Evolutionary conservation across 495 filamentous ascomycete genomes (phyloP).

Genomic region (Chaetomium cochliodes): DNA sequence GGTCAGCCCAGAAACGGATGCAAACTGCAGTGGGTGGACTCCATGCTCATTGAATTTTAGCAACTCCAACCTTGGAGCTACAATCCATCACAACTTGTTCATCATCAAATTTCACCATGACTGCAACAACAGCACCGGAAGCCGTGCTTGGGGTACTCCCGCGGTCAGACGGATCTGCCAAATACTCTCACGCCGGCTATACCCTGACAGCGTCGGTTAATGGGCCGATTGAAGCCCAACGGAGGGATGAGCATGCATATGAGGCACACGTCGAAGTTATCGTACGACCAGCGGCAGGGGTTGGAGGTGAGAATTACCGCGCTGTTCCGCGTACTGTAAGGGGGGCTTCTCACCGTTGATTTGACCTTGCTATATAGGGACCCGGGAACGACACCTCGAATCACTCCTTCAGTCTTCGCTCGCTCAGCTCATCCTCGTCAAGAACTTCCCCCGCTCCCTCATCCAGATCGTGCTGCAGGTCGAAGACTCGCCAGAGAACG

Average conservation of each 20-base stretch:
- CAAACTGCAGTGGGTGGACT: conserved; percentile 2
- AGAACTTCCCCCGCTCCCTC: conserved; percentile 65
- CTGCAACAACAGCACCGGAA: conserved; percentile 44
- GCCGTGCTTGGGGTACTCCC: conserved; percentile 58
- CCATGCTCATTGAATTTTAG: background rate
- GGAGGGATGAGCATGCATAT: conserved; percentile 83
- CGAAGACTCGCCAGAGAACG: conserved; percentile 55
- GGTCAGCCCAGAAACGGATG: conserved; percentile 23
- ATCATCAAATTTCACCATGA: conserved; percentile 39
- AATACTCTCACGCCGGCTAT: conserved; percentile 73
- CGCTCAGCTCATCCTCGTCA: conserved; percentile 64
- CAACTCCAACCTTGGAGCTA: background rate
- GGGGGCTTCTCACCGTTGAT: conserved; percentile 39
- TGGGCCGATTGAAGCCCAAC: conserved; percentile 86
- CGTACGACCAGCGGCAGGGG: conserved; percentile 78
- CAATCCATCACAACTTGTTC: conserved; percentile 7
- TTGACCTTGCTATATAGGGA: conserved; percentile 52
- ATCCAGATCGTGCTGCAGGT: conserved; percentile 69
- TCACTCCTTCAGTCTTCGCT: conserved; percentile 65
- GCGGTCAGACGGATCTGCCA: conserved; percentile 84
- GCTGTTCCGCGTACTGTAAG: conserved; percentile 33
- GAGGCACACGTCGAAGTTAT: conserved; percentile 88
- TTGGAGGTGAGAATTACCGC: conserved; percentile 64
- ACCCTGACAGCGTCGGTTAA: conserved; percentile 82
- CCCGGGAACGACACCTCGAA: conserved; percentile 71